Conservation (phyloP, 2,329 filamentous ascomycete species). For the Fusarium temperatum region DNA sequence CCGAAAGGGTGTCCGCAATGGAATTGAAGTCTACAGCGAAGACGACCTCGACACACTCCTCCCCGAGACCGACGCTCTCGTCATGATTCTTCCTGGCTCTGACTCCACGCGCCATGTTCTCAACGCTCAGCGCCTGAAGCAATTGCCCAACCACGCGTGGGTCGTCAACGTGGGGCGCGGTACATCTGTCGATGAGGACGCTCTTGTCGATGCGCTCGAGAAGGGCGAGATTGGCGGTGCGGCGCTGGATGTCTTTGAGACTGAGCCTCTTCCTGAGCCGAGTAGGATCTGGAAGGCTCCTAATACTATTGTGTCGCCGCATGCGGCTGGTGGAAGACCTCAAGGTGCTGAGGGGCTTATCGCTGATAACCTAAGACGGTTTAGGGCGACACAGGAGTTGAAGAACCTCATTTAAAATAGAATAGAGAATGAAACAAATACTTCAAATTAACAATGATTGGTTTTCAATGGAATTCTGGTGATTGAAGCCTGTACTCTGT, state of each 20-base stretch:
- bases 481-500: too few species aligned
- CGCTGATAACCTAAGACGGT: conserved; percentile 67
- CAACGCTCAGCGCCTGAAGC: conserved; percentile 60
- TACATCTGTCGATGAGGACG: conserved; percentile 59
- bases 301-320: conserved; percentile 64
- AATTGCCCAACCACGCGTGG: conserved; percentile 67
- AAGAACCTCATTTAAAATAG: conserved; percentile 57
- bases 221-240: conserved; percentile 56
- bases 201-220: conserved; percentile 56
- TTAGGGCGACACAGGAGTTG: conserved; percentile 66
- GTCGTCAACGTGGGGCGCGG: conserved; percentile 63
- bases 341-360: conserved; percentile 68
- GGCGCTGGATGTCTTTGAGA: conserved; percentile 59
- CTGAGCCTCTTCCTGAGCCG: conserved; percentile 54
- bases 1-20: conserved; percentile 63
- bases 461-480: accelerated
- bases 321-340: conserved; percentile 68
- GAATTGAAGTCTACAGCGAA: conserved; percentile 66
- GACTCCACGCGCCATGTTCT: conserved; percentile 65
- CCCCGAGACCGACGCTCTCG: conserved; percentile 68
- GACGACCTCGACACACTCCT: conserved; percentile 63
- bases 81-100: conserved; percentile 72
- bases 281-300: conserved; percentile 61
- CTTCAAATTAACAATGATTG: background rate
- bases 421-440: background rate